Evolutionary conservation across 1,284 basidiomycete species (phyloP).

Genomic region (Ceratobasidium sp.): DNA sequence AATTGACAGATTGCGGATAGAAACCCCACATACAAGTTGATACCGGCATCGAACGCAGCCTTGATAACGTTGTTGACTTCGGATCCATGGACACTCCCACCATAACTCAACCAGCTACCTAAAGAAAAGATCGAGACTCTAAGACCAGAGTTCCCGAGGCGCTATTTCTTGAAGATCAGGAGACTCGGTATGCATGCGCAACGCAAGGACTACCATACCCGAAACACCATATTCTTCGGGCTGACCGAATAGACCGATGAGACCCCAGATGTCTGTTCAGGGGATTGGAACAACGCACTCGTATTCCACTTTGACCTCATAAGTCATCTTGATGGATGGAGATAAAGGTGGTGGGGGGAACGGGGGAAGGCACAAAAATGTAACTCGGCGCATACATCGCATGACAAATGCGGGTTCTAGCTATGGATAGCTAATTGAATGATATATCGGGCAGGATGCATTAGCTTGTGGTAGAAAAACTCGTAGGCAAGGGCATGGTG

Average conservation of each 20-base stretch:
- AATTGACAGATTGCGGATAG: neutral
- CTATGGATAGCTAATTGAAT: constrained; percentile 12
- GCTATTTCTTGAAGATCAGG: constrained; percentile 3
- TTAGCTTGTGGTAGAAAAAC: neutral
- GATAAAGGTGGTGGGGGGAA: neutral
- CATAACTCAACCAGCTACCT: constrained; percentile 50
- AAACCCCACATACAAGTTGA: constrained; percentile 68
- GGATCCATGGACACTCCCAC: constrained; percentile 47
- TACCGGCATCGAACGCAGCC: constrained; percentile 74
- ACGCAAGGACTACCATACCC: constrained; percentile 8
- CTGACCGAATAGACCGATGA: neutral
- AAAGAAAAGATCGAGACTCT: constrained; percentile 50
- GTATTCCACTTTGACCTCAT: constrained; percentile 28
- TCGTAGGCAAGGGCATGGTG: neutral
- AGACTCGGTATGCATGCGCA: neutral
- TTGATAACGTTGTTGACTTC: constrained; percentile 69
- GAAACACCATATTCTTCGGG: constrained; percentile 50
- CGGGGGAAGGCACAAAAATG: neutral
- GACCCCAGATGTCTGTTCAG: neutral
- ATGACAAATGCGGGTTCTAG: constrained; percentile 12
- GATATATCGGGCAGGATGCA: neutral
- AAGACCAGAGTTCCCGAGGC: constrained; percentile 51
- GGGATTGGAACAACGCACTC: constrained; percentile 9
- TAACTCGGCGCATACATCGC: neutral
- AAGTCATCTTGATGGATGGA: neutral